Evolutionary conservation across 2,329 filamentous ascomycete species (phyloP).

Genomic region (Talaromyces islandicus): DNA sequence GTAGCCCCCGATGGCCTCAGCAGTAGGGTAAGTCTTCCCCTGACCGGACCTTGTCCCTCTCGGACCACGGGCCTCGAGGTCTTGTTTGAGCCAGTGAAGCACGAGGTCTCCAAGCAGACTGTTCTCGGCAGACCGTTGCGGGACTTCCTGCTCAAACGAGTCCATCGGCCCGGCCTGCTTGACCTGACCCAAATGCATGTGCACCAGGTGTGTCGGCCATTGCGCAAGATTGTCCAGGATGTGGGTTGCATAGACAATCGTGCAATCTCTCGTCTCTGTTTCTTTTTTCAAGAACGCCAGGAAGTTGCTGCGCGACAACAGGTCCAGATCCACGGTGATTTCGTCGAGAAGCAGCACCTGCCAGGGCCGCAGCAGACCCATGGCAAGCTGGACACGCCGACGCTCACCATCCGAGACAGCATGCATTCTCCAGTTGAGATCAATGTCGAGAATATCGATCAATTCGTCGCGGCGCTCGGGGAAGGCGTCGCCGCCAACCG

Average conservation of each 20-base stretch:
- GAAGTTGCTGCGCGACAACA: slow-evolving; percentile 79
- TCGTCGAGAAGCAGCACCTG: slow-evolving; percentile 85
- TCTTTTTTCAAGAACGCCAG: slow-evolving; percentile 79
- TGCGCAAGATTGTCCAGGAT: slow-evolving; percentile 90
- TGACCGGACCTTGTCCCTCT: slow-evolving; percentile 45
- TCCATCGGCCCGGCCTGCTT: slow-evolving; percentile 78
- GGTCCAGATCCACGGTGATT: slow-evolving; percentile 93
- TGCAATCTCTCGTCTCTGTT: slow-evolving; percentile 75
- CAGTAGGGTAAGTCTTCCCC: slow-evolving; percentile 47
- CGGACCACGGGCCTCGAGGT: slow-evolving; percentile 73
- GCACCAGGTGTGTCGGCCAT: slow-evolving; percentile 93
- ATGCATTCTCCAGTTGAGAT: slow-evolving; percentile 90
- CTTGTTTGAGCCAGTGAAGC: slow-evolving; percentile 75
- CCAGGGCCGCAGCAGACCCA: slow-evolving; percentile 92
- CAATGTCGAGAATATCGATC: slow-evolving; percentile 82
- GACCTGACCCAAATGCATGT: slow-evolving; percentile 85
- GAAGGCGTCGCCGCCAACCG: slow-evolving; percentile 81
- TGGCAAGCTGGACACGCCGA: slow-evolving; percentile 85
- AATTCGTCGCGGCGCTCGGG: slow-evolving; percentile 79
- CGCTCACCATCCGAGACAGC: slow-evolving; percentile 90
- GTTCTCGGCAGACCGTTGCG: slow-evolving; percentile 60
- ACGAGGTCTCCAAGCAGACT: slow-evolving; percentile 83
- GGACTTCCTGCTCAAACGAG: slow-evolving; percentile 55
- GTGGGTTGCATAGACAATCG: slow-evolving; percentile 95
- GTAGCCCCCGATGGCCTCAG: slow-evolving; percentile 59